phyloP scores from a whole-genome alignment of 164 flowering plant genomes.

The Vitis rotundifolia region DNA sequence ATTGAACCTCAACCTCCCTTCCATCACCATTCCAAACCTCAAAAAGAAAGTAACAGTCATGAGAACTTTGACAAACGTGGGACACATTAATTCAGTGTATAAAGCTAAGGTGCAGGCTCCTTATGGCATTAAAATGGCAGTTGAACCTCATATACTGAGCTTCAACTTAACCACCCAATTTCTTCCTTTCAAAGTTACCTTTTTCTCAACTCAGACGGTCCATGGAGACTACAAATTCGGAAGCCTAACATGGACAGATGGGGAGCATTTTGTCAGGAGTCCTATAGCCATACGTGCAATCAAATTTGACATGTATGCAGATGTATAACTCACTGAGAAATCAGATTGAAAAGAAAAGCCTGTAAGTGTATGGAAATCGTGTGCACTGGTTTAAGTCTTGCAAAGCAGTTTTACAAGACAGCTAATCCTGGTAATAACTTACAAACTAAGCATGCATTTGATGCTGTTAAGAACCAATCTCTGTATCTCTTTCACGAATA shows the following conservation, averaged over 20 bases:
- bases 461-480: too few species aligned
- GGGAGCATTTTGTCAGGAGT: constrained; percentile 32
- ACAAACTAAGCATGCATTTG: too few species aligned
- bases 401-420: too few species aligned
- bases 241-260: constrained; percentile 40
- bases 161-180: constrained; percentile 25
- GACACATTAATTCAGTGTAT: constrained; percentile 32
- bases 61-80: constrained; percentile 53
- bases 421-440: too few species aligned
- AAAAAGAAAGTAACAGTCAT: constrained; percentile 28
- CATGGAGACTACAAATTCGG: constrained; percentile 37
- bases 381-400: too few species aligned
- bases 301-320: constrained; percentile 5
- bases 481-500: too few species aligned
- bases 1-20: constrained; percentile 46
- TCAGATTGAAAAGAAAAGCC: background rate
- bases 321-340: background rate
- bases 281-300: constrained; percentile 19
- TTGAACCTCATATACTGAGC: constrained; percentile 25
- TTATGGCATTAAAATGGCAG: constrained; percentile 24
- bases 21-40: constrained; percentile 50
- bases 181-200: constrained; percentile 29
- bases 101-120: constrained; percentile 31
- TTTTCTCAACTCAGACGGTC: constrained; percentile 19
- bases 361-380: too few species aligned